These are phyloP conservation scores for Hepatocystis sp. DNA, from an alignment of 169 alveolate species.

Conservation along the genomic window DNA sequence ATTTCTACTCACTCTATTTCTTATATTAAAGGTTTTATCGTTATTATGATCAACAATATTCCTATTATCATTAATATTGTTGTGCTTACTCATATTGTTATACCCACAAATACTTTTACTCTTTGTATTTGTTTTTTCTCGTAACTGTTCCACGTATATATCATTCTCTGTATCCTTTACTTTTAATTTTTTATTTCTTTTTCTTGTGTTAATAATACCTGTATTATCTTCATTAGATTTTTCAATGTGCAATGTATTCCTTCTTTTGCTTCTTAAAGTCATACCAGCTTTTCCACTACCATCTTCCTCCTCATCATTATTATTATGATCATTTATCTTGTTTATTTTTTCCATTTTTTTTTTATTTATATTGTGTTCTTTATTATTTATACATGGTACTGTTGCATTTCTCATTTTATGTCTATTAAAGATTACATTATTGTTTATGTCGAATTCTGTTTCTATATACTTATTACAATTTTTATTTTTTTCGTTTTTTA, in stretches of 20 bases:
- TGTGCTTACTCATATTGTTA: no score
- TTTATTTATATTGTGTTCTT: no score
- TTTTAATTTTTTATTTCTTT: constrained; percentile 31
- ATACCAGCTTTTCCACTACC: constrained; percentile 1
- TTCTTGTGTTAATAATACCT: constrained; percentile 4
- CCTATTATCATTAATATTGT: no score
- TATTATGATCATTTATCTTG: no score
- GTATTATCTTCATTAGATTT: constrained; percentile 18
- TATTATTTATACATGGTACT: no score
- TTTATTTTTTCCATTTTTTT: no score
- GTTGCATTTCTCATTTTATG: no score
- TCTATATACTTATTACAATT: no score
- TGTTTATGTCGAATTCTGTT: no score
- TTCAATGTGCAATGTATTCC: constrained; percentile 11
- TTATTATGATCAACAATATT: no score
- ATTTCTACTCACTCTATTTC: constrained; percentile 18
- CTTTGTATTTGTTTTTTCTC: background rate
- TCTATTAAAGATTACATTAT: no score
- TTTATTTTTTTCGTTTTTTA: no score
- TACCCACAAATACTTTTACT: background rate
- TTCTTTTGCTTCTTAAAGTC: constrained; percentile 34
- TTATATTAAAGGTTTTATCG: constrained; percentile 29
- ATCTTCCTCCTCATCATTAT: background rate
- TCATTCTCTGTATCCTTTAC: constrained; percentile 21
- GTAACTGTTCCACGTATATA: background rate